Conservation (phyloP, 306 rosid genomes). For the Lathyrus tuberosus region DNA sequence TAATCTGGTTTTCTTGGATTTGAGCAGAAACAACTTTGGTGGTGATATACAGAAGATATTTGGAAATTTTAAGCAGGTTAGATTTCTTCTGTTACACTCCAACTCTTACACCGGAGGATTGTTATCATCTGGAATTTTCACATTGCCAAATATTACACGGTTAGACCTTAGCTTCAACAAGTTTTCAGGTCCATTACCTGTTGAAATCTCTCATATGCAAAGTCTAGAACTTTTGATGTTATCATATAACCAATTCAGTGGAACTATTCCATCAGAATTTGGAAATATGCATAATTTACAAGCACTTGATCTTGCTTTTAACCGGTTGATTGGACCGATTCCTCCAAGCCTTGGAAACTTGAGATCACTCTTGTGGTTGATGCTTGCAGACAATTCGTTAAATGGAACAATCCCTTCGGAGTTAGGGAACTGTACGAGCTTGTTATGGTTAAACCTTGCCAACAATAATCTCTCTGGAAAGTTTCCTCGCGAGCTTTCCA, state of each 20-base stretch:
- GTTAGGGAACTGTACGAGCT: constrained; percentile 77
- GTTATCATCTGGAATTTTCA: constrained; percentile 68
- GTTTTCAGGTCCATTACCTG: constrained; percentile 79
- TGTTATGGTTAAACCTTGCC: constrained; percentile 92
- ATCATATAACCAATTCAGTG: constrained; percentile 75
- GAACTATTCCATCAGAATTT: constrained; percentile 62
- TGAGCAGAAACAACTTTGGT: constrained; percentile 71
- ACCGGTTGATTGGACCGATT: constrained; percentile 68
- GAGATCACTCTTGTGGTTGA: constrained; percentile 83
- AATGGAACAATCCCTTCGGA: constrained; percentile 72
- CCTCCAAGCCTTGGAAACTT: constrained; percentile 80
- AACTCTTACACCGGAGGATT: constrained; percentile 75
- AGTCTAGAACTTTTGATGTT: constrained; percentile 67
- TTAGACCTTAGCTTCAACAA: constrained; percentile 75
- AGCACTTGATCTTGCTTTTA: constrained; percentile 79
- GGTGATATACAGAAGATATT: constrained; percentile 72
- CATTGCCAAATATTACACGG: constrained; percentile 55
- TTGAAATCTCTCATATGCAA: constrained; percentile 63
- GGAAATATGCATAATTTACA: constrained; percentile 65
- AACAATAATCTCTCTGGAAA: constrained; percentile 71
- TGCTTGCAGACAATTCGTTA: constrained; percentile 81
- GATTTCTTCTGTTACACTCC: constrained; percentile 68
- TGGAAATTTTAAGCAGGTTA: constrained; percentile 69
- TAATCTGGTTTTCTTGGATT: constrained; percentile 76
- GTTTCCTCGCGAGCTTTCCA: constrained; percentile 67